Evolutionary conservation across 176 grass and related monocot genomes (phyloP), one percentile per base, ranked within the genome.

Genomic region (Musa acuminata): DNA sequence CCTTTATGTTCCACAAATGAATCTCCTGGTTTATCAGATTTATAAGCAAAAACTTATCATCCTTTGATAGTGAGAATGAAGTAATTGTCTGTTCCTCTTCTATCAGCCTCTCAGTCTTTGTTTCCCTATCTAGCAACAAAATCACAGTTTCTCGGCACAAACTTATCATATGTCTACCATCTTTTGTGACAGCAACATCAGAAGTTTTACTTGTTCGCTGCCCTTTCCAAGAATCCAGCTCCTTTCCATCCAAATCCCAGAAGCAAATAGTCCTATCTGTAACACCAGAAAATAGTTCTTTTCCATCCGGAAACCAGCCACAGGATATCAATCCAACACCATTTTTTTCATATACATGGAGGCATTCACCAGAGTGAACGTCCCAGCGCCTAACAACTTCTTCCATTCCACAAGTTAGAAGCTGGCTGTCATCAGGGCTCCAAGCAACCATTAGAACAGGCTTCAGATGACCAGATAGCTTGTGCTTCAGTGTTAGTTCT

Each of bases 321-420:
- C 89, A 92, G 52, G 89, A 96, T 53, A 85, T 79, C 26, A 89
- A 77, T 60, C 89, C 82, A 63, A 81, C 12, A 50, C 66, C 78
- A 68, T 80, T 21, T 24, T 87, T 89, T 82, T 85, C 84, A 67
- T 96, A 92, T 75, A 84, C 72, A 65, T 81, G 87, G 68, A 96
- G 72, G 76, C 89, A 96, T 80, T 89, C 69, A 14, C 92, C 92
- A 72, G 92, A 85, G 69, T 78, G 51, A 54, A 79, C 74, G 80
- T 96, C 87, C 92, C 92, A 96, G 16, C 85, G 87, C 3, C 84
- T 82, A 77, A 96, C 78, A 20, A 29, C 72, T 81, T 96, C 92
- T 83, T 96, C 92, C 84, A 83, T 55, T 76, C 89, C 92, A 84
- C 92, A 96, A 68, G 92, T 96, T 73, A 96, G 82, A 71, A 96